Percentiles rank a stretch among this genome's conserved stretches.
These are phyloP conservation scores for Maudiozyma serrabonitensis DNA, from an alignment of 805 yeast genomes.

Conservation along the genomic window DNA sequence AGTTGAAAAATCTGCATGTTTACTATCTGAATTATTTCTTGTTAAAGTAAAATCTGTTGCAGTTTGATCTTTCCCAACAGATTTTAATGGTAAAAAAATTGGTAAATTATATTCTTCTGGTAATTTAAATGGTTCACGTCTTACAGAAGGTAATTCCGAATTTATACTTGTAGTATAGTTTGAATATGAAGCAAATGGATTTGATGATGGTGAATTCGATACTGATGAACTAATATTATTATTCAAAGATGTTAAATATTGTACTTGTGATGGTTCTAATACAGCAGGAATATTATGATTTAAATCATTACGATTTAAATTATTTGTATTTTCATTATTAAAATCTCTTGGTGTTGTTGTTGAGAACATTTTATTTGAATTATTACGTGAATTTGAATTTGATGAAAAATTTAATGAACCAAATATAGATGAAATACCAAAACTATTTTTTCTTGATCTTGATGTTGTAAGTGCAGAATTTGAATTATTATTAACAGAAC, in stretches of 20 bases:
- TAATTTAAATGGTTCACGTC: background rate
- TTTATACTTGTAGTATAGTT: background rate
- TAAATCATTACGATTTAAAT: background rate
- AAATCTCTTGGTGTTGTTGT: background rate
- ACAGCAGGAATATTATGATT: background rate
- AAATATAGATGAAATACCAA: background rate
- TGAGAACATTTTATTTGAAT: background rate
- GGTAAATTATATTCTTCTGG: background rate
- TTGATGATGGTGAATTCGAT: background rate
- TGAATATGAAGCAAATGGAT: background rate
- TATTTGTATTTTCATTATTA: background rate
- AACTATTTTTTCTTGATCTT: background rate
- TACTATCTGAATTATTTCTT: constrained; percentile 1
- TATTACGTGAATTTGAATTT: background rate
- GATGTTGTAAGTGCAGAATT: background rate
- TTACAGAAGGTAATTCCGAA: background rate
- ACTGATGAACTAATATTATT: background rate
- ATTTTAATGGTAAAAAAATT: background rate
- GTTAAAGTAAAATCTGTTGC: background rate
- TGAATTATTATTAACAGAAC: background rate
- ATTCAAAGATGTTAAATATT: background rate
- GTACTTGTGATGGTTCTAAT: background rate
- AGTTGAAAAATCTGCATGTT: constrained; percentile 1
- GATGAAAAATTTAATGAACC: background rate
- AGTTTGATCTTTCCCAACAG: background rate